Evolutionary conservation across 2,329 filamentous ascomycete genomes (phyloP), one percentile per base, ranked within the genome.

Genomic region (Fusarium globosum): DNA sequence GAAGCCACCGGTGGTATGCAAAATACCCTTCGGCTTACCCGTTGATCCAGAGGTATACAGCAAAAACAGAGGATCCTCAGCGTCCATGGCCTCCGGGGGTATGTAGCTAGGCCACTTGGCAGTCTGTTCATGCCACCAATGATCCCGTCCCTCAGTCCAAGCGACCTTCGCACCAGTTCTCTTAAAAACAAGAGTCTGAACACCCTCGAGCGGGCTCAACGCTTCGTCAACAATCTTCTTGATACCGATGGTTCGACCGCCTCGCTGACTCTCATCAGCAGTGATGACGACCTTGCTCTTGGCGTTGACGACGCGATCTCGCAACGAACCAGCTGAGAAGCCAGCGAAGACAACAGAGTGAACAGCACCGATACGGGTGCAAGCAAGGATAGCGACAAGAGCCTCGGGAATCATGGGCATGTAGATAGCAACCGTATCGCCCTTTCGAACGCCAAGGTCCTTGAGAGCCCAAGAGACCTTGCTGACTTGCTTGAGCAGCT

Each of bases 191-290:
- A 98, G 86, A 18, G 93, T 93, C 82, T 93, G 89, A 65, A 98
- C 93, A 75, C 93, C 91, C 11, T 95, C 94, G 82, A 95, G 97
- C 83, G 71, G 52, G 0, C 30, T 95, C 92, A 97, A 87, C 20
- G 95, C 95, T 80, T 97, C 95, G 78, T 97, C 95, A 65, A 97
- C 95, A 79, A 97, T 97, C 86, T 95, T 96, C 90, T 97, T 97
- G 76, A 95, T 97, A 73, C 93, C 93, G 78, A 97, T 97, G 74
- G 95, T 85, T 87, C 97, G 97, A 79, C 95, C 95, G 77, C 95
- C 95, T 78, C 95, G 93, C 87, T 95, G 96, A 79, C 95, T 95
- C 87, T 98, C 95, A 81, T 98, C 95, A 2, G 93, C 92, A 60
- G 95, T 98, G 78, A 98, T 96, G 83, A 97, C 92, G 39, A 97